Evolutionary conservation across 176 grass and related monocot genomes (phyloP), one percentile per base, ranked within the genome.

Genomic region (Oryza rufipogon): DNA sequence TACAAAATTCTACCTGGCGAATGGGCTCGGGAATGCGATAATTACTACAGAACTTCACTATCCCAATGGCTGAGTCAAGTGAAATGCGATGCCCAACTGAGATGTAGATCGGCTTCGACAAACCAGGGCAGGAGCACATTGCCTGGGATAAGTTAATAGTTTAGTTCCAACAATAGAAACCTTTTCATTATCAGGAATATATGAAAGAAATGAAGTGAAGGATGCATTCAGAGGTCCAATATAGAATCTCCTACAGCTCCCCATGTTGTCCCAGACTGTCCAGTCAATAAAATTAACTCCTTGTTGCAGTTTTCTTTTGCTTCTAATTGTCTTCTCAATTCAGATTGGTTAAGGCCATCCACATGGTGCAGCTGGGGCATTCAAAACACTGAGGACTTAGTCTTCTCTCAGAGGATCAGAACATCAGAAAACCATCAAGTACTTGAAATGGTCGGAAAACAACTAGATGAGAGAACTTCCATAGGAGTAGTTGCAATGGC

Each of bases 1-100:
- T 66, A 7, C 69, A 17, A 79, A 89, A 60, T 36, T 71, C 15
- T 93, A 98, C 96, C 96, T 98, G 93, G 17, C 89, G 83, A 60
- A 80, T 89, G 54, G 96, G 93, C 66, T 98, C 93, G 66, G 93
- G 93, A 87, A 98, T 63, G 19, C 96, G 96, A 52, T 93, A 98
- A 89, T 88, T 98, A 58, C 85, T 90, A 51, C 78, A 92, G 9
- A 81, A 34, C 68, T 92, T 95, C 61, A 95, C 89, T 68, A 92
- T 28, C 4, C 7, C 85, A 46, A 71, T 71, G 22, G 93, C 93
- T 44, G 96, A 89, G 71, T 89, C 77, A 51, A 98, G 93, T 0
- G 93, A 95, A 85, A 98, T 87, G 19, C 87, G 89, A 92, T 95
- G 93, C 20, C 93, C 96, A 81, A 83, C 71, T 81, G 96, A 98